Evolutionary conservation across 495 filamentous ascomycete genomes (phyloP), one percentile per base, ranked within the genome.

Genomic region (Echria macrotheca): DNA sequence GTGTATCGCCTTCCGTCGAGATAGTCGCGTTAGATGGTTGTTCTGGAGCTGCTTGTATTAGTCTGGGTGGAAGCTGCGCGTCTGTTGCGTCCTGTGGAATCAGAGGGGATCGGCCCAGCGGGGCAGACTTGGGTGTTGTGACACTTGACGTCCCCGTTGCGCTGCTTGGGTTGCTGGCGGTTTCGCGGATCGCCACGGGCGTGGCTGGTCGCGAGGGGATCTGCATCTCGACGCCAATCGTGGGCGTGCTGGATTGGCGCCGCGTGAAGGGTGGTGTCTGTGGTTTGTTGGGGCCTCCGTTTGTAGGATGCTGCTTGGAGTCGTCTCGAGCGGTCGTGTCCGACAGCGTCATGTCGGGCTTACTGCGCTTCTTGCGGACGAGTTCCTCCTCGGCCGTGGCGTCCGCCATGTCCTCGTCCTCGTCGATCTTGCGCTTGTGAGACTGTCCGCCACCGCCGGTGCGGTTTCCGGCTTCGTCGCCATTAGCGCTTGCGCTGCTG

Each of bases 201-300:
- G 77, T 80, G 0, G 75, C 73, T 15, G 75, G 75, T 36, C 77
- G 61, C 3, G 75, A 78, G n/a, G 77, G 74, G 49, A 80, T 77
- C 49, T 74, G 67, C 46, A 80, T 70, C 57, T 77, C 71, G 43
- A 75, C 61, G 43, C 73, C 72, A n/a, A 72, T 57, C 2, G 59
- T 57, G 0, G 72, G 73, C 1, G 69, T 67, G 18, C 56, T 53
- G 0, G 70, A 73, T 2, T 66, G 58, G 7, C 68, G 59, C 4
- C 68, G 61, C 17, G 45, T 45, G 14, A 66, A 48, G 1, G 68
- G 60, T 3, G 72, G 70, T 3, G 66, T 67, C 2, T 56, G 43
- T 0, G 63, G 55, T n/a, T 58, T 62, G 19, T 5, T 5, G 7
- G 50, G 24, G 18, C 11, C 32, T 15, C 26, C 22, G 3, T 43